Base-by-base conservation (phyloP, 257 asterid species). In the Solanum lignicaule region DNA sequence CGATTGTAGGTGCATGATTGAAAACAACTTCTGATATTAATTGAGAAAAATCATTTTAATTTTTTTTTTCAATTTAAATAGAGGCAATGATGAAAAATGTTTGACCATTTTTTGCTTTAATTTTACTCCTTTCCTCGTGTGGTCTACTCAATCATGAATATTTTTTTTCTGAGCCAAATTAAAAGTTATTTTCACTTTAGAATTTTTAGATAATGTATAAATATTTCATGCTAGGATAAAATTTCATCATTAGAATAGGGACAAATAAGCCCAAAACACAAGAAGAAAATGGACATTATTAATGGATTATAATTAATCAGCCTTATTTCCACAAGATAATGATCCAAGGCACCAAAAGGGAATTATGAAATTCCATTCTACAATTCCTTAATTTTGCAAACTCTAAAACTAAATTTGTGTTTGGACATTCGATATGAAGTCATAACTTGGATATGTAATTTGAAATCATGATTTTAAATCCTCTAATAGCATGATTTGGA, bases 81-180 rank as follows among this genome's bases (percentile, higher is more conserved):
- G 36, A 43, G 85, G 29, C 21, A 48, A 81, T 81, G 29, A 81
- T 81, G 68, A 81, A 38, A 33, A 66, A n/a, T 66, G 58, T 66
- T 85, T 85, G 82, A 85, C 87, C 87, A 85, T 38, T 14, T 85
- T 85, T 85, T 68, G 87, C 87, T 85, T 85, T 85, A 48, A 21
- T 20, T 85, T 39, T 85, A 85, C 87, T 75, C 39, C 62, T 85
- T 81, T 85, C 87, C 87, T 71, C 87, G 87, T 71, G 87, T 85
- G 87, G 87, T 27, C 75, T 85, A 66, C 87, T 68, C 43, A 85
- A 85, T 85, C 21, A 85, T 65, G 38, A 66, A 9, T 31, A 9
- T 15, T 32, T 31, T 15, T 31, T 43, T 48, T 27, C 9, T 15
- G 68, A 46, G 39, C 9, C 9, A 46, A 71, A 71, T 31, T 16